Base-by-base conservation (phyloP, 345 rosid genomes). In the Capsella bursapastoris region DNA sequence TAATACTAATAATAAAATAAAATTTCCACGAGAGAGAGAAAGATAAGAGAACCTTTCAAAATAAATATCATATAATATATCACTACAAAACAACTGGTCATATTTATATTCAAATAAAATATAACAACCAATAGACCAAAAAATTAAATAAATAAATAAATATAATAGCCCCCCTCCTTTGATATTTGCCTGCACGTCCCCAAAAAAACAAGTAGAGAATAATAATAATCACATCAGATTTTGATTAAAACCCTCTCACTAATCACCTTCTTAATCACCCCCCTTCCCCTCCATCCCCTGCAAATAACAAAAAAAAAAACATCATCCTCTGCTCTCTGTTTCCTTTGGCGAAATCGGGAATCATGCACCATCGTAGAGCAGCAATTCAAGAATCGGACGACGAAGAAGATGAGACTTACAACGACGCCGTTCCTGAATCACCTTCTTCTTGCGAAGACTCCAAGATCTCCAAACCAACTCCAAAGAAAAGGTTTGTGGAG, bases 381-480 rank as follows among this genome's bases (percentile, higher is more conserved):
- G 72, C 49, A 64, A 65, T 48, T 71, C 80, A 77, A 58, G 72
- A 65, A 65, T 77, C 81, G 1, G 81, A 77, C 14, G 81, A 77
- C 22, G 81, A 77, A 31, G 81, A 77, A 66, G 82, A 78, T 47
- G 86, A 72, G 37, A 70, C 74, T 1, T 64, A 59, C 16, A 74
- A 69, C 68, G 83, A 79, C 68, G 71, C 43, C 32, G 82, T 74
- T 25, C 85, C 85, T 4, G 82, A 75, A 12, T 77, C 87, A 45
- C 83, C 87, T 52, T 82, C 80, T 78, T 84, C 87, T 12, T 83
- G 85, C 5, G 87, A 84, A 35, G 87, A 84, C 9, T 14, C 79
- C 1, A 81, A 76, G 79, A 66, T 55, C 78, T 73, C 71, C 8
- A 66, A 76, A 63, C 79, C 90, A n/a, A 77, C 89, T 6, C 85